Base-by-base conservation (phyloP, 2,329 filamentous ascomycete species). In the Arthrinium phaeospermum region DNA sequence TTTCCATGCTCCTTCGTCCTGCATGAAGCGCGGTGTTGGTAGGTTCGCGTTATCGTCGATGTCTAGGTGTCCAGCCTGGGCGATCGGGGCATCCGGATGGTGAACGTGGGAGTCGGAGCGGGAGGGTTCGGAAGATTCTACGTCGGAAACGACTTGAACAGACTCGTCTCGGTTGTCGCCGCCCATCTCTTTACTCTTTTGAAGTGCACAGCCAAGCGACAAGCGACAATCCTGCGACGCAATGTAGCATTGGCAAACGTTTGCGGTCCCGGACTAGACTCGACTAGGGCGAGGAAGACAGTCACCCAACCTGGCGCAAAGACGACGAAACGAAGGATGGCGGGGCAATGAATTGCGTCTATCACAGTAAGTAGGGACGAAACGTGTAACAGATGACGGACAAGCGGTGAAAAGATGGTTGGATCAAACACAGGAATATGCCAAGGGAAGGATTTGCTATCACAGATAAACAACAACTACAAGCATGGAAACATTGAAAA, bases 21-120 rank as follows among this genome's bases (percentile, higher is more conserved):
- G 88, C 73, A 91, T 81, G 78, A 91, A 91, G 72, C 89, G 88
- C 72, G 89, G 90, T n/a, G 87, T 88, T 10, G 88, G 85, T 47
- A 84, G 80, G 75, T 84, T 81, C 72, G 85, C 79, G 70, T 82
- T 83, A 73, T 85, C 86, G 75, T 89, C 80, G 75, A 87, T 82
- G 67, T 84, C 84, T 75, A 89, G 82, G 27, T 78, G 80, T 67
- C 78, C 78, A 70, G 78, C 76, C 27, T 77, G 75, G 73, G 74
- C 74, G 73, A 77, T 75, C 67, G 76, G 78, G 64, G 78, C 78
- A 71, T 79, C 78, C 49, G 78, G 77, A 12, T 64, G 57, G 57
- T 24, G 57, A 24, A 64, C 4, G 74, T 77, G 76, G 14, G 68
- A 34, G 78, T 73, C 85, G 72, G 73, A 71, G 13, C 34, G 37